Conservation (phyloP, 768 basidiomycete species). For the Amanita pseudoporphyria region DNA sequence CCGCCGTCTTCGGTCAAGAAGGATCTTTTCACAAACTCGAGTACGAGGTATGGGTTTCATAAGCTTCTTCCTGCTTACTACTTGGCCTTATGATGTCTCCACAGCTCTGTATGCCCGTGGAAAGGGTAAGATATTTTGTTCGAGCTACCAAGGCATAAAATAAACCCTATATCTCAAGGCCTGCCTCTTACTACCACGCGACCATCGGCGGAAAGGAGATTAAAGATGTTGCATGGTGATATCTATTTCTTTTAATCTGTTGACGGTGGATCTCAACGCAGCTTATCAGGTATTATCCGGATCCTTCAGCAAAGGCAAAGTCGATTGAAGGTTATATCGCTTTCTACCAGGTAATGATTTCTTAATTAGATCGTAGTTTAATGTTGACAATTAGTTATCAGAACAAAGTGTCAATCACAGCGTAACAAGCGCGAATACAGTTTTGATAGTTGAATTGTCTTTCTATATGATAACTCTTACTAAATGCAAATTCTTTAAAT, state of each 20-base stretch:
- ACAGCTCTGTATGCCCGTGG: constrained; percentile 53
- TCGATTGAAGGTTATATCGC: constrained; percentile 61
- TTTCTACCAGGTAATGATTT: constrained; percentile 56
- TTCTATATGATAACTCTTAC: no score
- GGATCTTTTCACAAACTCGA: constrained; percentile 37
- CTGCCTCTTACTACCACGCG: constrained; percentile 58
- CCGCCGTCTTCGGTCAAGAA: constrained; percentile 44
- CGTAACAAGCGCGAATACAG: no score
- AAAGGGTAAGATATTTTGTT: constrained; percentile 46
- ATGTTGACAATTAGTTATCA: no score
- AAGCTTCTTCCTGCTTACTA: background rate
- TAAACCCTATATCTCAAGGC: constrained; percentile 22
- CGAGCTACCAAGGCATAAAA: background rate
- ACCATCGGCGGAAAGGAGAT: constrained; percentile 36
- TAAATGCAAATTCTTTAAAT: no score
- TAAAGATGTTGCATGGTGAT: constrained; percentile 61
- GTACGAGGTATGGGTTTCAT: constrained; percentile 27
- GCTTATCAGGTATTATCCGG: constrained; percentile 55
- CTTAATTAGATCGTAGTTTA: no score
- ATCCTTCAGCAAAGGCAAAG: constrained; percentile 44
- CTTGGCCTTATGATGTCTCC: background rate
- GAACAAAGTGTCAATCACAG: no score
- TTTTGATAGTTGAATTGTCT: no score
- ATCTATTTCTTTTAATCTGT: constrained; percentile 10
- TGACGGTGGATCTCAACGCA: background rate